Evolutionary conservation across 441 rosid species (phyloP).

Genomic region (Brassica hybrid): DNA sequence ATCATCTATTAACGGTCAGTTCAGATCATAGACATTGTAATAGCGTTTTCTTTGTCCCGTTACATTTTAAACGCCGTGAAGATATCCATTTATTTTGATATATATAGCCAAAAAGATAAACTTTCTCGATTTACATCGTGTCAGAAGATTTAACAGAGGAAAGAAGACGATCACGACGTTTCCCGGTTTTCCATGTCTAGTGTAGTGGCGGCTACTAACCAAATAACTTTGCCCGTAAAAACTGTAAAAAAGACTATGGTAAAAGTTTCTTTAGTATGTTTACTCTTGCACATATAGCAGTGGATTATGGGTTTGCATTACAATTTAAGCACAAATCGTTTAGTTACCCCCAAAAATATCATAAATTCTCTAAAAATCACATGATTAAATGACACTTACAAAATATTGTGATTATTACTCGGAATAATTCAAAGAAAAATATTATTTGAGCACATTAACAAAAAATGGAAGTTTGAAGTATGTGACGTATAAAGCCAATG

Average conservation of each 20-base stretch:
- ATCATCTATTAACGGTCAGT: constrained; percentile 22
- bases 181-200: constrained; percentile 27
- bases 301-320: constrained; percentile 3
- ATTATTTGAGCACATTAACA: too few relatives aligned
- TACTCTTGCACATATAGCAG: too few relatives aligned
- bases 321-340: background rate
- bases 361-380: background rate
- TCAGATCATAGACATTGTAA: constrained; percentile 7
- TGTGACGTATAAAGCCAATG: background rate
- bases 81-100: background rate
- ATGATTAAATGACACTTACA: background rate
- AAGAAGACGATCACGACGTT: constrained; percentile 21
- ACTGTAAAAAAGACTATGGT: constrained; percentile 2
- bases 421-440: too few relatives aligned
- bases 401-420: too few relatives aligned
- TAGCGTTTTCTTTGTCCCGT: constrained; percentile 15
- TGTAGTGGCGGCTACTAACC: constrained; percentile 36
- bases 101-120: background rate
- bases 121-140: constrained; percentile 17
- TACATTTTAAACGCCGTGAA: constrained; percentile 21
- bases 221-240: background rate
- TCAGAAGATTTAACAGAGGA: constrained; percentile 33
- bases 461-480: too few relatives aligned
- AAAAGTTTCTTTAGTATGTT: background rate
- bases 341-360: background rate